Percentiles rank a stretch among this genome's conserved stretches.
phyloP scores from a whole-genome alignment of 257 asterid species.

The Ilex aquifolium region DNA sequence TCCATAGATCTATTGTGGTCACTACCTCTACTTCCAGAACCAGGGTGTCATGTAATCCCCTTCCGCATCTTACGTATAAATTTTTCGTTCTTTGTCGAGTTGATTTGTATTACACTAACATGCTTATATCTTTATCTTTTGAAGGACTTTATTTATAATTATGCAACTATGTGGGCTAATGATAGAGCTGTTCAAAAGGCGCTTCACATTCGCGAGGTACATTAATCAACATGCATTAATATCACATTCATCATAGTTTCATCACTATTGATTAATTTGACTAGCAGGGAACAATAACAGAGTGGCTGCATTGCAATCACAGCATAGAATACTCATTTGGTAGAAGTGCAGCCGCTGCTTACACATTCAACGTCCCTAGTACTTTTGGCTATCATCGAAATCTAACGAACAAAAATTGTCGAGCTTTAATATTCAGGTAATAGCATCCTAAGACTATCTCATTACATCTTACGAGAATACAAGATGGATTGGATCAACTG shows the following conservation, averaged over 20 bases:
- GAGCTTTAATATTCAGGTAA: background rate
- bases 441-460: background rate
- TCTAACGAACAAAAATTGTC: background rate
- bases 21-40: constrained; percentile 9
- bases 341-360: background rate
- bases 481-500: too few relatives aligned
- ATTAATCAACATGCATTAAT: too few relatives aligned
- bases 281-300: constrained; percentile 26
- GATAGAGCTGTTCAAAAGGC: constrained; percentile 33
- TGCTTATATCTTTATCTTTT: background rate
- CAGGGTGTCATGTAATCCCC: constrained; percentile 31
- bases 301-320: constrained; percentile 34
- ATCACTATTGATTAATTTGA: background rate
- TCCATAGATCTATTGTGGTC: constrained; percentile 12
- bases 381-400: background rate
- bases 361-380: background rate
- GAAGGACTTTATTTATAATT: constrained; percentile 24
- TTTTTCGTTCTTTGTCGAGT: too few relatives aligned
- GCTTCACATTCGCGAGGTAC: constrained; percentile 38
- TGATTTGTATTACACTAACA: background rate
- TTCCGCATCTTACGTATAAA: background rate
- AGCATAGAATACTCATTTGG: constrained; percentile 3
- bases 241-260: too few relatives aligned
- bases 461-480: too few relatives aligned
- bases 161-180: constrained; percentile 36